phyloP scores from a whole-genome alignment of 2,329 filamentous ascomycete species.

The Trichoderma breve region DNA sequence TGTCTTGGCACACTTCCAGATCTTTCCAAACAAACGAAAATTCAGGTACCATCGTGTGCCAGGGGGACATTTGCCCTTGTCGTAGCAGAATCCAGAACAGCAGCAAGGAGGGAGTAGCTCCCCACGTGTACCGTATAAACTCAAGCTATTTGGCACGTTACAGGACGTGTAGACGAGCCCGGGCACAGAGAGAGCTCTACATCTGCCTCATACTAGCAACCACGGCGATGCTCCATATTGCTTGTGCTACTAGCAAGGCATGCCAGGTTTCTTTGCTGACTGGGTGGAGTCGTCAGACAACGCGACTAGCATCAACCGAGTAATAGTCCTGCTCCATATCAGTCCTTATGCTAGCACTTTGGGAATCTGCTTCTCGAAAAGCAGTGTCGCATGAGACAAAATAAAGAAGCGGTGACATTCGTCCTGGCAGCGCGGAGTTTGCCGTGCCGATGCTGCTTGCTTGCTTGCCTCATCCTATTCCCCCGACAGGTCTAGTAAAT shows the following conservation, averaged over 20 bases:
- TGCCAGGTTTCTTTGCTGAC: constrained; percentile 16
- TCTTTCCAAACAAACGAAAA: constrained; percentile 8
- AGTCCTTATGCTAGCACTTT: background rate
- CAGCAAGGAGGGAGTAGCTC: background rate
- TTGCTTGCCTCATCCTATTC: background rate
- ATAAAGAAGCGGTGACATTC: constrained; percentile 3
- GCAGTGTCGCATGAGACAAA: background rate
- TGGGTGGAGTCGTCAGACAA: constrained; percentile 11
- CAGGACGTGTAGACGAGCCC: background rate
- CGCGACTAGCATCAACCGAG: constrained; percentile 1
- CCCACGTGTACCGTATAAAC: constrained; percentile 6
- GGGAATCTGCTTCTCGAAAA: background rate
- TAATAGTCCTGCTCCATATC: background rate
- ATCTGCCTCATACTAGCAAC: background rate
- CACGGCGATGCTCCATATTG: background rate
- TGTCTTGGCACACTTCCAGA: constrained; percentile 9
- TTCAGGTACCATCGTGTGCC: background rate
- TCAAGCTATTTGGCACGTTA: constrained; percentile 8
- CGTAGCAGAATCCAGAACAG: background rate
- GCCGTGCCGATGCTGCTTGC: background rate
- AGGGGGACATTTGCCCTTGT: background rate
- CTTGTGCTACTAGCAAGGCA: constrained; percentile 1
- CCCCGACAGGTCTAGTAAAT: background rate
- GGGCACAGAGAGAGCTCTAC: background rate
- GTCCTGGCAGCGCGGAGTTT: background rate